Conservation (phyloP, 257 asterid genomes). For the Ilex asprella region DNA sequence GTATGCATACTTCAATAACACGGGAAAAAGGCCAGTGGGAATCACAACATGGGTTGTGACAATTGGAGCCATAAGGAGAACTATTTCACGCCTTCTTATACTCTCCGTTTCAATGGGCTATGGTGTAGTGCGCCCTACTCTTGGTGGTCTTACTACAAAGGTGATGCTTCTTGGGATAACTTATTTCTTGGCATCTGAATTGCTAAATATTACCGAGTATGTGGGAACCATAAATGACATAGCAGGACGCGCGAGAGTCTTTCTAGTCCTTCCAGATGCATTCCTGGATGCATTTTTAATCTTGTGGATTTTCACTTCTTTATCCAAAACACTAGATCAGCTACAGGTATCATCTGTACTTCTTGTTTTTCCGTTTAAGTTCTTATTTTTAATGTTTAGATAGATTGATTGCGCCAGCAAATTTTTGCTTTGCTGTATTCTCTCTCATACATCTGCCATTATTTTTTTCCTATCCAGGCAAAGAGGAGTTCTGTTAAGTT, state of each 20-base stretch:
- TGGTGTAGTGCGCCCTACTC: constrained; percentile 97
- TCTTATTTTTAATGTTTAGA: no score
- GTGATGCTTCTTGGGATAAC: constrained; percentile 83
- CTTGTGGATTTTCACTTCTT: constrained; percentile 95
- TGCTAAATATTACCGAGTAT: constrained; percentile 75
- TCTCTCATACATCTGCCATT: constrained; percentile 13
- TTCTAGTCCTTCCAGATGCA: constrained; percentile 89
- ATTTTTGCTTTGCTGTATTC: neutral
- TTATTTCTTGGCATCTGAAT: constrained; percentile 72
- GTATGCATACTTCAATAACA: constrained; percentile 76
- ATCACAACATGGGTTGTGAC: constrained; percentile 92
- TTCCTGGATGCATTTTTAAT: constrained; percentile 86
- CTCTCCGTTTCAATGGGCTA: constrained; percentile 96
- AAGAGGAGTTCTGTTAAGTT: constrained; percentile 81
- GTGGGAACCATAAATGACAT: constrained; percentile 91
- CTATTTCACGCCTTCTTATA: constrained; percentile 77
- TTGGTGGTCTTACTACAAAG: constrained; percentile 92
- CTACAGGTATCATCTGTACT: constrained; percentile 55
- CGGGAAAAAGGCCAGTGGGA: constrained; percentile 87
- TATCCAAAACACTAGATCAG: constrained; percentile 87
- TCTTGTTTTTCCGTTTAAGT: no score
- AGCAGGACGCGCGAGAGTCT: constrained; percentile 81
- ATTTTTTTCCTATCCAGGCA: constrained; percentile 52
- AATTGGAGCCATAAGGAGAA: constrained; percentile 67
- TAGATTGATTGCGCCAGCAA: neutral